phyloP scores from a whole-genome alignment of 2,329 filamentous ascomycete species.

The Drechslerella coelobrocha region DNA sequence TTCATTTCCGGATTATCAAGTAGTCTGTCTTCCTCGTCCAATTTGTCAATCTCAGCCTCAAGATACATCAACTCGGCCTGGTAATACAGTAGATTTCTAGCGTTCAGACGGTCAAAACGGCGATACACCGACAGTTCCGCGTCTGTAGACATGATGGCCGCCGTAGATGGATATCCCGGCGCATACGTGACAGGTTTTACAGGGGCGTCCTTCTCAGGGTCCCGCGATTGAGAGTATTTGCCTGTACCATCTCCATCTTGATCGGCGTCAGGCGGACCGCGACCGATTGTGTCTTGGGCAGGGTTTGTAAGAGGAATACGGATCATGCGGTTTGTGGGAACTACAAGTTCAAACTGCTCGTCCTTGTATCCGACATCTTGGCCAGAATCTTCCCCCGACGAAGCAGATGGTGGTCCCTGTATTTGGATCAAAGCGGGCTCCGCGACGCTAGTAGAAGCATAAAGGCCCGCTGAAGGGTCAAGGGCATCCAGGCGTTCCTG shows the following conservation, averaged over 20 bases:
- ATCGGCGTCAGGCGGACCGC: conserved; percentile 16
- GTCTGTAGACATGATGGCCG: conserved; percentile 40
- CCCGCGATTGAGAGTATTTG: conserved; percentile 12
- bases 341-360: neutral
- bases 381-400: neutral
- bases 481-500: conserved; percentile 17
- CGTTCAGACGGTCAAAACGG: conserved; percentile 36
- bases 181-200: conserved; percentile 22
- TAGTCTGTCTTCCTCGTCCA: conserved; percentile 39
- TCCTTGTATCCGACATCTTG: neutral
- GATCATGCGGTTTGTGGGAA: conserved; percentile 21
- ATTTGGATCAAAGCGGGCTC: neutral
- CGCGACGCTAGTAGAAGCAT: neutral
- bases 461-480: neutral
- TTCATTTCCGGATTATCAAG: conserved; percentile 10
- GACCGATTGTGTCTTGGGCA: neutral
- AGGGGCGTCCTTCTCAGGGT: conserved; percentile 42
- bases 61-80: conserved; percentile 42
- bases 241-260: neutral
- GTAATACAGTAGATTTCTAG: conserved; percentile 34
- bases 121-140: conserved; percentile 37
- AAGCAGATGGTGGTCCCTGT: neutral
- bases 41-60: conserved; percentile 28
- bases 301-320: conserved; percentile 11
- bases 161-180: conserved; percentile 39